phyloP scores from a whole-genome alignment of 2,329 filamentous ascomycete genomes.

The Fusarium sp. region DNA sequence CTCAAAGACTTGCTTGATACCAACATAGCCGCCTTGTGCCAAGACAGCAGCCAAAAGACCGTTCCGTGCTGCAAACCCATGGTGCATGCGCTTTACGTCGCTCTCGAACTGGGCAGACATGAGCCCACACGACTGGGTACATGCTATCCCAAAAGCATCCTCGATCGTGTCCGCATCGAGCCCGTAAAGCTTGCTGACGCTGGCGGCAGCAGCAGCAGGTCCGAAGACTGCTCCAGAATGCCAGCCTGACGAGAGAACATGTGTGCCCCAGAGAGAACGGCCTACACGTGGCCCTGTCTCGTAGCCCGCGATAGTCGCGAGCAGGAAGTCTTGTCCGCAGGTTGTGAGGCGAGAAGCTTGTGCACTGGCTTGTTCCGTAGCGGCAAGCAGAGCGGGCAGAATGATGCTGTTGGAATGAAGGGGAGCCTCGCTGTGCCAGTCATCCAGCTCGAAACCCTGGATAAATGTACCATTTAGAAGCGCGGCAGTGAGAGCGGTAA shows the following conservation, averaged over 20 bases:
- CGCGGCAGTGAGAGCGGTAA: neutral
- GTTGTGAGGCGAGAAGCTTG: neutral
- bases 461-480: conserved; percentile 5
- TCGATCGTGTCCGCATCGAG: neutral
- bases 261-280: neutral
- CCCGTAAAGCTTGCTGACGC: neutral
- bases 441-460: conserved; percentile 4
- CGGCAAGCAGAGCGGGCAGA: neutral
- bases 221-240: conserved; percentile 5
- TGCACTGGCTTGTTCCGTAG: neutral
- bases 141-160: conserved; percentile 2
- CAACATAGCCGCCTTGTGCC: neutral
- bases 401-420: conserved; percentile 3
- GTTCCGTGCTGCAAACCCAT: neutral
- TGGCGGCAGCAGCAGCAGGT: neutral
- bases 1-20: conserved; percentile 3
- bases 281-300: neutral
- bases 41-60: neutral
- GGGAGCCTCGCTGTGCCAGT: conserved; percentile 3
- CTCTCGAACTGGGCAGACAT: conserved; percentile 5
- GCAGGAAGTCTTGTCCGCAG: neutral
- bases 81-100: conserved; percentile 6
- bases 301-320: neutral
- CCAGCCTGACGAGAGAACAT: conserved; percentile 5
- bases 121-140: neutral